A percentile compares a stretch with the other conserved stretches of the same genome.
Conservation (phyloP, 345 rosid species). For the Rubroshorea leprosula region DNA sequence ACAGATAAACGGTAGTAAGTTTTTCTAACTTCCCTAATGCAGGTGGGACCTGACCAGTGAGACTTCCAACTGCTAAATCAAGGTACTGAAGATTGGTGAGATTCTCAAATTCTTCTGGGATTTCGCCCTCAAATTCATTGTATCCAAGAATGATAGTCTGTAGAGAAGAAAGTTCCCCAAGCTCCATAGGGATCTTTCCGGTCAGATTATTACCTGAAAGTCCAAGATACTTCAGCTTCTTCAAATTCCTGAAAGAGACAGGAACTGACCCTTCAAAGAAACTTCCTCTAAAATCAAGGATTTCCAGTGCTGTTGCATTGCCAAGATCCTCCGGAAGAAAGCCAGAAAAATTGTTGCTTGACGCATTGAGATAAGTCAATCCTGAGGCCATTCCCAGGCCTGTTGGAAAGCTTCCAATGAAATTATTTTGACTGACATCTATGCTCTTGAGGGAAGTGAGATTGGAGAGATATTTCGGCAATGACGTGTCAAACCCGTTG, state of each 20-base stretch:
- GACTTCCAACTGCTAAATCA: slow-evolving; percentile 66
- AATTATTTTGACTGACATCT: slow-evolving; percentile 69
- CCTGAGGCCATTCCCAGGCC: slow-evolving; percentile 71
- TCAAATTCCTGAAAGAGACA: slow-evolving; percentile 45
- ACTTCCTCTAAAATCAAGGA: slow-evolving; percentile 76
- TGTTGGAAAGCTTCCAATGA: slow-evolving; percentile 61
- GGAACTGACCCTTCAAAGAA: slow-evolving; percentile 60
- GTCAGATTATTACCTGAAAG: slow-evolving; percentile 70
- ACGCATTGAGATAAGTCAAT: slow-evolving; percentile 65
- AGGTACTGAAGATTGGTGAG: slow-evolving; percentile 57
- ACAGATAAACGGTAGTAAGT: slow-evolving; percentile 62
- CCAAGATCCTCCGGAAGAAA: slow-evolving; percentile 80
- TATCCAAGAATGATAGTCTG: slow-evolving; percentile 69
- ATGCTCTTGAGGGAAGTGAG: slow-evolving; percentile 51
- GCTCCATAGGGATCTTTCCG: slow-evolving; percentile 50
- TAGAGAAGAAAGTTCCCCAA: slow-evolving; percentile 53
- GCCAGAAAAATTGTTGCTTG: slow-evolving; percentile 82
- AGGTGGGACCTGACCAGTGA: slow-evolving; percentile 57
- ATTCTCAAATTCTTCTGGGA: slow-evolving; percentile 66
- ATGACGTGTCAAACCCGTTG: slow-evolving; percentile 45
- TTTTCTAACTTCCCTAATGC: slow-evolving; percentile 45
- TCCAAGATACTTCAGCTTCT: slow-evolving; percentile 61
- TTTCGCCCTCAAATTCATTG: slow-evolving; percentile 57
- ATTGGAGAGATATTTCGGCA: slow-evolving; percentile 52
- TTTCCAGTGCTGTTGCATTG: slow-evolving; percentile 55